Evolutionary conservation across 208 protist genomes (phyloP).

Genomic region (Acanthamoeba pearcei): DNA sequence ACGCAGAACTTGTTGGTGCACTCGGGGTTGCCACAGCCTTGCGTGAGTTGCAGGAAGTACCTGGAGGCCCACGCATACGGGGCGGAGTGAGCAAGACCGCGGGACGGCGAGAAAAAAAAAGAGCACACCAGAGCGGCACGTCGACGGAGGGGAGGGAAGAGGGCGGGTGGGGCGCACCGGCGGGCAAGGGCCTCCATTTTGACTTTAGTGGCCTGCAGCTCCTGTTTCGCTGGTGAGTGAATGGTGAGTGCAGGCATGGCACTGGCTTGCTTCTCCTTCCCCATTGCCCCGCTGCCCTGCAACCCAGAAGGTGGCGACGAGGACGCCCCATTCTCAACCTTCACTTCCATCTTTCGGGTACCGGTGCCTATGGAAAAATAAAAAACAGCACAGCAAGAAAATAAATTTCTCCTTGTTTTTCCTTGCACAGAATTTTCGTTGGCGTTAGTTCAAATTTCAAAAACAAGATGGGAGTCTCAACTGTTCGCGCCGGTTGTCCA

Average conservation of each 20-base stretch:
- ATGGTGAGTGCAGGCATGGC: not conserved
- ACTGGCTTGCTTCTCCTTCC: not conserved
- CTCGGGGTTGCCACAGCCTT: conserved; percentile 58
- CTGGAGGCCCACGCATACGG: not conserved
- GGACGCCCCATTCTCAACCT: not conserved
- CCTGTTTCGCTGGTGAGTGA: not conserved
- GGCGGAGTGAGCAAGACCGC: not conserved
- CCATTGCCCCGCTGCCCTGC: not conserved
- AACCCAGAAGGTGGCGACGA: not conserved
- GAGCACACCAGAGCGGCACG: no score
- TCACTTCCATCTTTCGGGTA: not conserved
- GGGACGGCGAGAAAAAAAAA: not conserved
- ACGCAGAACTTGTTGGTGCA: conserved; percentile 62
- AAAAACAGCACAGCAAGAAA: no score
- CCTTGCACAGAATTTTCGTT: no score
- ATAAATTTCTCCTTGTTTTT: no score
- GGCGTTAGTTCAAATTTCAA: no score
- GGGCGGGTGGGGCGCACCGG: not conserved
- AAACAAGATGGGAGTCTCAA: no score
- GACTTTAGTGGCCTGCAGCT: conserved; percentile 3
- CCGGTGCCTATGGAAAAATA: no score
- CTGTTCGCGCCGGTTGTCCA: no score
- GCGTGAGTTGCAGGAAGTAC: conserved; percentile 56
- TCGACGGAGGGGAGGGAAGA: not conserved
- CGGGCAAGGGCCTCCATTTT: conserved; percentile 32